phyloP scores from a whole-genome alignment of 129 eudicot species.

The Scalesia atractyloides region DNA sequence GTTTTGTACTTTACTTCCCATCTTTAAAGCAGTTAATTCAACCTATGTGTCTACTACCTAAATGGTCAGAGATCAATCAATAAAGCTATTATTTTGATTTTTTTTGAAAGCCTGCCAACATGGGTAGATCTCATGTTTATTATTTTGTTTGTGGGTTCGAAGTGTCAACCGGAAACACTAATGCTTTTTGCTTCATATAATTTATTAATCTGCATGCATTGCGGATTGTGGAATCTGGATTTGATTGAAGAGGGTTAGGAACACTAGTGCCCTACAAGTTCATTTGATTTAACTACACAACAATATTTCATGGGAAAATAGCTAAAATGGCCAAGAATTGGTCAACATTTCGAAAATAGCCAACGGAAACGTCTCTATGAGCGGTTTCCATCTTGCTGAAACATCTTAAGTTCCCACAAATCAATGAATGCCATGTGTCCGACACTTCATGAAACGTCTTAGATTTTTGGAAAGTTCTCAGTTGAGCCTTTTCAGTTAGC shows the following conservation, averaged over 20 bases:
- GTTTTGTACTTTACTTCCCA: background rate
- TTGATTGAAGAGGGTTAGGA: slow-evolving; percentile 25
- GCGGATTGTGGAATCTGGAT: slow-evolving; percentile 43
- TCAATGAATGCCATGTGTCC: too few species aligned
- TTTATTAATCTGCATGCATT: slow-evolving; percentile 33
- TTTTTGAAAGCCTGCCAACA: slow-evolving; percentile 6
- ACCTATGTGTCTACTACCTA: background rate
- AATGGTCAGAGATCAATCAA: background rate
- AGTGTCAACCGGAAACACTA: background rate
- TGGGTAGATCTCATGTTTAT: background rate
- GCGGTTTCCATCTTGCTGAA: too few species aligned
- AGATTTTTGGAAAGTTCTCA: too few species aligned
- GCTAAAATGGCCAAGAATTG: too few species aligned
- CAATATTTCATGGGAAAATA: too few species aligned
- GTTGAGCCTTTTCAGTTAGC: too few species aligned
- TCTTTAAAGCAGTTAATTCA: slow-evolving; percentile 4
- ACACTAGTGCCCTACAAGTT: slow-evolving; percentile 28
- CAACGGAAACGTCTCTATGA: too few species aligned
- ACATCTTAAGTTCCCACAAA: too few species aligned
- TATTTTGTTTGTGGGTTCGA: slow-evolving; percentile 11
- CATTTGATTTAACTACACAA: slow-evolving; percentile 72
- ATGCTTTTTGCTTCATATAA: slow-evolving; percentile 8
- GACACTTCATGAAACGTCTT: too few species aligned
- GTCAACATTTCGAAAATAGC: too few species aligned
- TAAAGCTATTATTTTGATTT: background rate